Percentiles rank a stretch among this genome's conserved stretches.
phyloP scores from a whole-genome alignment of 768 basidiomycete species.

The Cyclocybe cylindracea region DNA sequence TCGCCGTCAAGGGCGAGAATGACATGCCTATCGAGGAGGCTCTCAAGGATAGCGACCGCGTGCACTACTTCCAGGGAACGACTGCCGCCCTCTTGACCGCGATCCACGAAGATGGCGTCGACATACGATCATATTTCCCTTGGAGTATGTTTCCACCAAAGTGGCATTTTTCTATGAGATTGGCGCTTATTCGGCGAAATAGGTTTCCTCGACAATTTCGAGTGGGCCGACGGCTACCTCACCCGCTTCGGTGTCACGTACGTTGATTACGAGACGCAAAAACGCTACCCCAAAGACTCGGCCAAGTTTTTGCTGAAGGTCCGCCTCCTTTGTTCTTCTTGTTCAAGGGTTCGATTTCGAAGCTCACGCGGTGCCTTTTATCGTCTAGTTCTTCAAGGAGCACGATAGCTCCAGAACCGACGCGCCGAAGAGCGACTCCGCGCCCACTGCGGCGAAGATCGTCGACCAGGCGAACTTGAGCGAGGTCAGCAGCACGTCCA shows the following conservation, averaged over 20 bases:
- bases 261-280: conserved; percentile 69
- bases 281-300: conserved; percentile 65
- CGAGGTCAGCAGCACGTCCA: conserved; percentile 25
- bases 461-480: conserved; percentile 21
- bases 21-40: conserved; percentile 52
- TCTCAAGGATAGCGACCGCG: conserved; percentile 59
- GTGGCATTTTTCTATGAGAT: neutral
- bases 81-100: conserved; percentile 55
- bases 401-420: conserved; percentile 26
- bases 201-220: conserved; percentile 74
- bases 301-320: conserved; percentile 57
- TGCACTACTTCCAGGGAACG: conserved; percentile 66
- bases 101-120: conserved; percentile 64
- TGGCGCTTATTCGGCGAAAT: conserved; percentile 6
- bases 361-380: neutral
- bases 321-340: neutral
- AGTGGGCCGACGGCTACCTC: conserved; percentile 73
- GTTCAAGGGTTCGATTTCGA: neutral
- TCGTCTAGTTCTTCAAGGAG: conserved; percentile 40
- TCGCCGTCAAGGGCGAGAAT: conserved; percentile 67
- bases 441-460: conserved; percentile 9
- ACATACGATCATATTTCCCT: conserved; percentile 63
- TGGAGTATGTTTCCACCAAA: conserved; percentile 50
- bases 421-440: conserved; percentile 9
- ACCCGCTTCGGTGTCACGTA: conserved; percentile 75